Evolutionary conservation across 2,329 filamentous ascomycete genomes (phyloP).

Genomic region (Whalleya microplaca): DNA sequence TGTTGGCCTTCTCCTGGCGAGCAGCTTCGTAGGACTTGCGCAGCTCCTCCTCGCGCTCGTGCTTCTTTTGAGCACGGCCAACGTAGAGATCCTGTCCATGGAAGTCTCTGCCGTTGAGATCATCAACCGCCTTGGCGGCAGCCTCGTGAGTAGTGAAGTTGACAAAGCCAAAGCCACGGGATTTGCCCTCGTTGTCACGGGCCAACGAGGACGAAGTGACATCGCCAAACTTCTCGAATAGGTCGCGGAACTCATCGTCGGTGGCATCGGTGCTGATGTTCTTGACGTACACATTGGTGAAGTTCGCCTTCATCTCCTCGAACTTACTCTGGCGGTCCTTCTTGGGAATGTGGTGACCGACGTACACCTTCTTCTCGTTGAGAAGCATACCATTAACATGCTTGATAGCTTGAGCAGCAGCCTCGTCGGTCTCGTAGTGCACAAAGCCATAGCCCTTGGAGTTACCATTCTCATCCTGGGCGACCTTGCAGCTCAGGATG

Average conservation of each 20-base stretch:
- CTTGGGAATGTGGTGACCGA: conserved; percentile 99
- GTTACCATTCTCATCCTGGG: conserved; percentile 93
- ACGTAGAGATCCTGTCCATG: conserved; percentile 96
- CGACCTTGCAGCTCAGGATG: conserved; percentile 99
- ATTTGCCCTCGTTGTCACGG: conserved; percentile 87
- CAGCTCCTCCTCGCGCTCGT: conserved; percentile 98
- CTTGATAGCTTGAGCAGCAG: conserved; percentile 96
- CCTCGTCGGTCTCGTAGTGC: conserved; percentile 99
- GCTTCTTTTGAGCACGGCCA: conserved; percentile 99
- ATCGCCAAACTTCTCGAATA: conserved; percentile 91
- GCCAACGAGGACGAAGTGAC: conserved; percentile 96
- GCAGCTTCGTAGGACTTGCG: conserved; percentile 98
- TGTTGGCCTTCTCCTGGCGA: conserved; percentile 96
- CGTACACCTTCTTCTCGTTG: conserved; percentile 99
- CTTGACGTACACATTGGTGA: conserved; percentile 99
- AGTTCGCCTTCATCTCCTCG: conserved; percentile 99
- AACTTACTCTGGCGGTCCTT: conserved; percentile 99
- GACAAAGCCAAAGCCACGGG: conserved; percentile 93
- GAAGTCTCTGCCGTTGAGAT: conserved; percentile 90
- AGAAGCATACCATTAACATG: conserved; percentile 99
- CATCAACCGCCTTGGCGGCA: conserved; percentile 83
- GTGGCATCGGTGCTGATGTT: conserved; percentile 85
- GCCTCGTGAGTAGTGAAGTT: conserved; percentile 93
- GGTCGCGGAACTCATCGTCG: conserved; percentile 91
- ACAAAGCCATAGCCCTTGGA: conserved; percentile 99